Base-by-base conservation (phyloP, 1,284 basidiomycete species). In the Cryptococcus sp. region DNA sequence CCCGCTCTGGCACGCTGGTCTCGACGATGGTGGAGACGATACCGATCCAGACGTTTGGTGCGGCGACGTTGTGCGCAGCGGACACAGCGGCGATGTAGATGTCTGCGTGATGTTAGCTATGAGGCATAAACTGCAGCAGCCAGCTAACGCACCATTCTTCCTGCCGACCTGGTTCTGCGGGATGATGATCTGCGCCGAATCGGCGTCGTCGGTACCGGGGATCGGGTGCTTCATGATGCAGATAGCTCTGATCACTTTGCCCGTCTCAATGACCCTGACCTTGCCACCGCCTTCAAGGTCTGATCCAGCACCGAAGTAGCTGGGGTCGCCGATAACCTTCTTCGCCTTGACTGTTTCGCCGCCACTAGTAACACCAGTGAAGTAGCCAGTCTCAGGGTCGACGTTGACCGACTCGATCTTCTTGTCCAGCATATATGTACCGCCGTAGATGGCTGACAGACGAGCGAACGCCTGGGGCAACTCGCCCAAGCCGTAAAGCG, bases 401-500 rank as follows among this genome's bases (percentile, higher is more conserved):
- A 89, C 89, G 61, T 97, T 88, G 71, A 99, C 93, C 77, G 91
- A 87, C 66, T 97, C 88, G 70, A 97, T 89, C 59, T 84, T 84
- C 82, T 99, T 99, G 84, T 98, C 93, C 59, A 99, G 88, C 96
- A 99, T 99, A 83, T 99, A 99, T 17, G 96, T 99, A 54, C 96
- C 96, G 55, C 96, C 96, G 78, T 99, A 98, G 77, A 99, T 98
- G 69, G 96, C 96, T 66, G 91, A 94, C 58, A 98, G 85, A 75
- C 96, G 93, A 17, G 96, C 96, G 75, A 99, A 99, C 3, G 95
- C 93, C 78, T 99, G 96, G 20, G 96, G 96, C 51, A 99, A 88
- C 80, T 99, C 96, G 69, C 96, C 96, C 53, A 99, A 89, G 66
- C 96, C 96, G 80, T 99, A 99, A 54, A 98, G 86, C 16, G 96